Base-by-base conservation (phyloP, 1,284 basidiomycete species). In the Fereydounia khargensis region DNA sequence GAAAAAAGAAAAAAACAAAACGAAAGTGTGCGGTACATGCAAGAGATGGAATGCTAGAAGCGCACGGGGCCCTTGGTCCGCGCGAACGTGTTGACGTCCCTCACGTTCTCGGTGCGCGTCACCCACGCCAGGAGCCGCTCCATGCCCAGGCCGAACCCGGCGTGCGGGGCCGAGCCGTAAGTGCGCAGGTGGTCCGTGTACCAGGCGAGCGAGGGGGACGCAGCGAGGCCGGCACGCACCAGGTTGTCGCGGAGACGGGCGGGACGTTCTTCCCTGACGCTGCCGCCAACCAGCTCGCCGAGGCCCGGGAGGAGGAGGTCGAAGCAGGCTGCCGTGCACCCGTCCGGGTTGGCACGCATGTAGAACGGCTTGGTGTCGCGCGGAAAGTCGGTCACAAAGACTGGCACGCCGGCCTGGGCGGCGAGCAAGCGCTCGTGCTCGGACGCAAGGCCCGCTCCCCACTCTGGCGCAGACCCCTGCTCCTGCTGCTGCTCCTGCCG, bases 341-440 rank as follows among this genome's bases (percentile, higher is more conserved):
- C 30, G 17, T 43, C 38, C 7, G 20, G 20, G 18, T 39, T 41
- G 17, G 39, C 34, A 25, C 70, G 68, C 95, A 97, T 97, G 79
- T 99, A 99, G 78, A 97, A 98, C 7, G 95, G 90, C 77, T 99
- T 99, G 56, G 88, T 76, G 0, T 64, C 24, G 1, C 80, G 78
- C 0, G 94, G 94, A 74, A 97, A 99, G 74, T 94, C 84, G 4
- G 86, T 89, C 34, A 99, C 86, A 72, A 97, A 97, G 1, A 92
- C 82, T 0, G 95, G 94, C 0, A 85, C 86, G 18, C 79, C 73
- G 38, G 85, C 77, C 32, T 77, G 53, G 36, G 85, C 83, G 0
- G 90, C 87, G 3, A 98, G 81, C 83, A 86, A 95, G 47, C 85
- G 84, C 77, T 99, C 95, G 75, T 97, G 92, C 74, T 96, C 92